phyloP scores from a whole-genome alignment of 2,329 filamentous ascomycete genomes.

The Aureobasidium sp. region DNA sequence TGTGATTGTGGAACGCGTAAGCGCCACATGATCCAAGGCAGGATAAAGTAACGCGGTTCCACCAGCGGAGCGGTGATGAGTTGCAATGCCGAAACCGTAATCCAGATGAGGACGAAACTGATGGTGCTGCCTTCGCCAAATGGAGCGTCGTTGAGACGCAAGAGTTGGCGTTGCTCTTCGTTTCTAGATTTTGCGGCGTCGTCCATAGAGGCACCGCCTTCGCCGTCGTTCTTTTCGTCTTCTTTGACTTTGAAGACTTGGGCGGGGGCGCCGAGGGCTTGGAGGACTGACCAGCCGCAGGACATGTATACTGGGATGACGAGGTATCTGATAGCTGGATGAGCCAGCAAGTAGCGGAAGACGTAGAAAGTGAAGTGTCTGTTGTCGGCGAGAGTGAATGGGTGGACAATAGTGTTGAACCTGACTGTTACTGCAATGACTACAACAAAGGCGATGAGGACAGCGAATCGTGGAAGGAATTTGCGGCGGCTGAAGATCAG shows the following conservation, averaged over 20 bases:
- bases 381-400: constrained; percentile 94
- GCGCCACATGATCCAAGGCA: constrained; percentile 91
- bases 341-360: constrained; percentile 65
- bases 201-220: not conserved
- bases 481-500: constrained; percentile 29
- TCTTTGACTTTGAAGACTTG: constrained; percentile 16
- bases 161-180: not conserved
- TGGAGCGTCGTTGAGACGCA: constrained; percentile 16
- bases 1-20: constrained; percentile 57
- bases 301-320: constrained; percentile 64
- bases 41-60: constrained; percentile 91
- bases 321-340: constrained; percentile 57
- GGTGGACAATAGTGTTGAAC: constrained; percentile 89
- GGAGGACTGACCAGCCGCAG: constrained; percentile 62
- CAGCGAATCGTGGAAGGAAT: constrained; percentile 33
- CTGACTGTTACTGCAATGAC: constrained; percentile 51
- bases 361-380: constrained; percentile 96
- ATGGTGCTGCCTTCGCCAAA: constrained; percentile 25
- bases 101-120: constrained; percentile 53
- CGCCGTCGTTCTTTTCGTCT: constrained; percentile 13
- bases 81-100: constrained; percentile 67
- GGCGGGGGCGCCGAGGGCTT: constrained; percentile 47
- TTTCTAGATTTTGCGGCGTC: constrained; percentile 1
- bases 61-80: constrained; percentile 85
- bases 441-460: constrained; percentile 32